Conservation (phyloP, 495 filamentous ascomycete species). For the Neurospora sp. region DNA sequence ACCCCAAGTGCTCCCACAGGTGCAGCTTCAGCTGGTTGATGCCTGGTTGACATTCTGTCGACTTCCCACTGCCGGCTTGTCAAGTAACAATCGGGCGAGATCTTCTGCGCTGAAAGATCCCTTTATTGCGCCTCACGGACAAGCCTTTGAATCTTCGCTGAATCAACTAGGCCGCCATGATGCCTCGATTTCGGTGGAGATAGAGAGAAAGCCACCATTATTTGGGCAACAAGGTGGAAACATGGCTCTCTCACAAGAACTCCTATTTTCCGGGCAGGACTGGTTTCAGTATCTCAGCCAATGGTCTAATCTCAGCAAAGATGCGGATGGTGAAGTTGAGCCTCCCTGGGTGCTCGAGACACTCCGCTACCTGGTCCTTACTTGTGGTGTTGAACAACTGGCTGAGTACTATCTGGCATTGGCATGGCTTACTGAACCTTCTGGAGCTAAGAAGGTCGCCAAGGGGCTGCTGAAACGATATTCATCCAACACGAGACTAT, state of each 20-base stretch:
- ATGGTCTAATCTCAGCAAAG: constrained; percentile 2
- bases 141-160: constrained; percentile 3
- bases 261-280: constrained; percentile 23
- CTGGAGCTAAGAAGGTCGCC: constrained; percentile 56
- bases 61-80: constrained; percentile 43
- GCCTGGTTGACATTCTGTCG: constrained; percentile 61
- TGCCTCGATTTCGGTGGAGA: background rate
- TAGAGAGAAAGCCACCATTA: constrained; percentile 18
- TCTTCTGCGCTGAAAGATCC: constrained; percentile 22
- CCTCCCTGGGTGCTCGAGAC: constrained; percentile 41
- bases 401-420: constrained; percentile 66
- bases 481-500: constrained; percentile 55
- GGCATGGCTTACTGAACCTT: constrained; percentile 47
- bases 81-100: background rate
- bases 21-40: constrained; percentile 45
- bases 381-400: constrained; percentile 38
- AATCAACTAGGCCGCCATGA: background rate
- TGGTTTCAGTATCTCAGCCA: constrained; percentile 31
- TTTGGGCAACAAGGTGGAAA: constrained; percentile 26
- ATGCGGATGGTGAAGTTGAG: constrained; percentile 18
- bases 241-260: constrained; percentile 23
- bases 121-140: constrained; percentile 19
- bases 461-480: constrained; percentile 62
- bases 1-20: constrained; percentile 14
- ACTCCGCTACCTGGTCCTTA: constrained; percentile 46